A percentile compares a stretch with the other conserved stretches of the same genome.
phyloP scores from a whole-genome alignment of 2,329 filamentous ascomycete genomes.

The Penicillium olsonii region DNA sequence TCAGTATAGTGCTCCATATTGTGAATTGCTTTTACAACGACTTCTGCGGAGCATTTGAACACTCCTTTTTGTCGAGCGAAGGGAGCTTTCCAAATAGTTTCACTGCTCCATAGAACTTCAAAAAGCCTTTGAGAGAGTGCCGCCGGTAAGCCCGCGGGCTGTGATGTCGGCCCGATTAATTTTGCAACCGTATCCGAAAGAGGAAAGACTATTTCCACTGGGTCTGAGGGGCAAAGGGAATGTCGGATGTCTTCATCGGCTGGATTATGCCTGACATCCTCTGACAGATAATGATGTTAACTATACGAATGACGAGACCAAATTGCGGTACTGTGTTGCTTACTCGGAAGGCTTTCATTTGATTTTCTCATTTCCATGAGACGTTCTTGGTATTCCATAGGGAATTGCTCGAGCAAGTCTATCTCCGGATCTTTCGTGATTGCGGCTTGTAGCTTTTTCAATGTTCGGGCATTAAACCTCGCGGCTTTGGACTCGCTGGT shows the following conservation, averaged over 20 bases:
- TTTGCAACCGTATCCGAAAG: constrained; percentile 1
- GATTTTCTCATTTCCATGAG: constrained; percentile 7
- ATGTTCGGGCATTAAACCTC: constrained; percentile 25
- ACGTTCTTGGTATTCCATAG: constrained; percentile 19
- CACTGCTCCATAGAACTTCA: constrained; percentile 16
- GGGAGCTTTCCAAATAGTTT: constrained; percentile 24
- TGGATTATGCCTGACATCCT: not conserved
- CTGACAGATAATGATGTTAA: not conserved
- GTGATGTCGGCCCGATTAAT: constrained; percentile 1
- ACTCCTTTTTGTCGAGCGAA: constrained; percentile 24
- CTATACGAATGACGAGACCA: not conserved
- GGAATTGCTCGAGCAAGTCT: constrained; percentile 23
- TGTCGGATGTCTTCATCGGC: constrained; percentile 7
- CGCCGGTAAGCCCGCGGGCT: not conserved
- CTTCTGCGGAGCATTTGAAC: constrained; percentile 17
- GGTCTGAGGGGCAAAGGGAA: constrained; percentile 5
- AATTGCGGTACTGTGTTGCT: not conserved
- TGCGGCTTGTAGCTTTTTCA: constrained; percentile 25
- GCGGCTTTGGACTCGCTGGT: constrained; percentile 21
- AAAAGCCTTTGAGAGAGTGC: constrained; percentile 15
- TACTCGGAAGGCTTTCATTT: not conserved
- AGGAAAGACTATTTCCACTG: constrained; percentile 8
- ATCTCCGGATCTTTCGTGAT: constrained; percentile 23
- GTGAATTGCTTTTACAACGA: constrained; percentile 25
- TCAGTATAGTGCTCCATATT: constrained; percentile 25